phyloP scores from a whole-genome alignment of 176 grass and related monocot species.

The Musa acuminata region DNA sequence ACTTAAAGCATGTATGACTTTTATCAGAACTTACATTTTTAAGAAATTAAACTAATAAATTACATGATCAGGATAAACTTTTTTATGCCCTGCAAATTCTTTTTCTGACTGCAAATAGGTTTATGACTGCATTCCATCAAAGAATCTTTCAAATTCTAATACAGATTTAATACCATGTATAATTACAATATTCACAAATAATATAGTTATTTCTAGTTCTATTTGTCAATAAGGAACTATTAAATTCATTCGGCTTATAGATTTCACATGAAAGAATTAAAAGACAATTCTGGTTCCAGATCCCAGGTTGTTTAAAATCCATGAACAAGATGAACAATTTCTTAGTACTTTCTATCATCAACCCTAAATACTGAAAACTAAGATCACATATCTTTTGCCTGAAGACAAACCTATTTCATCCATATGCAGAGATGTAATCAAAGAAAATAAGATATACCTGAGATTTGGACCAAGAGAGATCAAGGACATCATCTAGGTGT shows the following conservation, averaged over 20 bases:
- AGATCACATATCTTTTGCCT: background rate
- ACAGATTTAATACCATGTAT: background rate
- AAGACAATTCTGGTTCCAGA: background rate
- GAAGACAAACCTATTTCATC: background rate
- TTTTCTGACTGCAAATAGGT: too few species aligned
- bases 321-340: background rate
- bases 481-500: constrained; percentile 66
- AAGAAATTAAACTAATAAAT: too few species aligned
- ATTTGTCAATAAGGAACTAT: background rate
- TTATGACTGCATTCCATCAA: too few species aligned
- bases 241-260: background rate
- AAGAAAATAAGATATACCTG: constrained; percentile 42
- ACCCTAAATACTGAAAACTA: background rate
- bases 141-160: too few species aligned
- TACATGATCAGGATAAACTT: too few species aligned
- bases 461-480: constrained; percentile 96
- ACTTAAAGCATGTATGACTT: too few species aligned
- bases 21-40: too few species aligned
- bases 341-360: background rate
- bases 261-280: background rate
- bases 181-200: background rate
- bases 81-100: too few species aligned
- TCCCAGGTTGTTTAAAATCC: background rate
- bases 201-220: background rate
- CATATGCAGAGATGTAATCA: background rate